These are phyloP conservation scores for Saccharum officinarum DNA, from an alignment of 176 grass and related monocot genomes.

Conservation along the genomic window DNA sequence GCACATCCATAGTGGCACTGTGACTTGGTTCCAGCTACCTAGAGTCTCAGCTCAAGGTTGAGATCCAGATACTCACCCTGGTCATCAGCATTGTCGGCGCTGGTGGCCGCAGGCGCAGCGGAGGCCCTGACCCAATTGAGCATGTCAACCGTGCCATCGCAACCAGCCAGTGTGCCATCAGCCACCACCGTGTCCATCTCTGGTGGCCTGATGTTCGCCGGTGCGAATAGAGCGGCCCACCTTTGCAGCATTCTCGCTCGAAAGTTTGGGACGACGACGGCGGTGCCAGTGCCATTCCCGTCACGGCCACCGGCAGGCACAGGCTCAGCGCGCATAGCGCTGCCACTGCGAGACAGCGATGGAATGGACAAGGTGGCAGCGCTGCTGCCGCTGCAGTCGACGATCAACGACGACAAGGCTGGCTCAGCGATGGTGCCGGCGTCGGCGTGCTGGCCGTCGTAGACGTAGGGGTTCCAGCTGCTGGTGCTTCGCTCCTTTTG, in stretches of 20 bases:
- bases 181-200: slow-evolving; percentile 7
- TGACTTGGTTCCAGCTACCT: background rate
- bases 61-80: background rate
- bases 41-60: slow-evolving; percentile 51
- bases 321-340: background rate
- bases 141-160: slow-evolving; percentile 10
- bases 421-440: background rate
- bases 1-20: background rate
- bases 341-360: slow-evolving; percentile 12
- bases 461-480: slow-evolving; percentile 43
- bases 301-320: too few species aligned
- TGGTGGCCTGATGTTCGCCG: slow-evolving; percentile 26
- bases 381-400: background rate
- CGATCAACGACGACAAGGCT: background rate
- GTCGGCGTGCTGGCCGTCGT: background rate
- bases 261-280: background rate
- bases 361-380: background rate
- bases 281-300: background rate
- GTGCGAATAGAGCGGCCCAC: background rate
- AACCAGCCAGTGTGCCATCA: background rate
- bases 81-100: too few species aligned
- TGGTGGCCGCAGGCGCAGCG: background rate
- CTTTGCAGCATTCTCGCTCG: slow-evolving; percentile 6
- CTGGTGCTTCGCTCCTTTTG: slow-evolving; percentile 47
- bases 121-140: slow-evolving; percentile 55